Evolutionary conservation across 2,329 filamentous ascomycete genomes (phyloP), one percentile per base, ranked within the genome.

Genomic region (Berkeleyomyces basicola): DNA sequence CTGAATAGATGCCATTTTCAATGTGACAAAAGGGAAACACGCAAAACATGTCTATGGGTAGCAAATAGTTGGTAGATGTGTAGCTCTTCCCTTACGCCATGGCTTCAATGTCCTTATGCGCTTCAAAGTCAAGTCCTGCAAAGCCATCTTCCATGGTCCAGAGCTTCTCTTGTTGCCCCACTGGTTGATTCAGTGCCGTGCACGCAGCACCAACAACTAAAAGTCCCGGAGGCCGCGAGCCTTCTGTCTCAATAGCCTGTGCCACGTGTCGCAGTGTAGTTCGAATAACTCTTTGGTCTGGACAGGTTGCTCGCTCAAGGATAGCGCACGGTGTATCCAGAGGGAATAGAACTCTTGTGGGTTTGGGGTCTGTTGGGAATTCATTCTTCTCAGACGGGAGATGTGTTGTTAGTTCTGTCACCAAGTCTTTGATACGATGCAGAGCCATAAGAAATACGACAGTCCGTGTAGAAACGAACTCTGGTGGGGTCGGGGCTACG

Each of bases 361-460:
- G 46, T 14, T 31, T 7, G 4, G 43, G 7, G 6, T n/a, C 44
- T 33, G 43, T 51, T 31, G 36, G 63, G 73, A 14, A 51, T 36
- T 74, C 71, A 36, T 11, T 14, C 51, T n/a, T 49, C 61, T 75
- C 73, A 2, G 72, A 66, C 3, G 60, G 37, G 14, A 51, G 53
- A 9, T 74, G 72, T 9, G 71, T 72, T 0, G 82, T 87, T 64
- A 99, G 75, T 69, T 88, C 87, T 5, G 78, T 77, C 0, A 96
- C 80, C 1, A 99, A 76, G 0, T 83, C 86, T 3, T 75, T 76
- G 14, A 99, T 84, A 60, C 93, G 82, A 74, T 99, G 93, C 66
- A 99, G 75, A 3, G 90, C 90, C 93, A 99, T 99, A 58, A 99
- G 76, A 67, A 97, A 96, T 3, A 99, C 88, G 0, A 93, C 88